Base-by-base conservation (phyloP, 2,329 filamentous ascomycete species). In the Paecilomyces niveus region DNA sequence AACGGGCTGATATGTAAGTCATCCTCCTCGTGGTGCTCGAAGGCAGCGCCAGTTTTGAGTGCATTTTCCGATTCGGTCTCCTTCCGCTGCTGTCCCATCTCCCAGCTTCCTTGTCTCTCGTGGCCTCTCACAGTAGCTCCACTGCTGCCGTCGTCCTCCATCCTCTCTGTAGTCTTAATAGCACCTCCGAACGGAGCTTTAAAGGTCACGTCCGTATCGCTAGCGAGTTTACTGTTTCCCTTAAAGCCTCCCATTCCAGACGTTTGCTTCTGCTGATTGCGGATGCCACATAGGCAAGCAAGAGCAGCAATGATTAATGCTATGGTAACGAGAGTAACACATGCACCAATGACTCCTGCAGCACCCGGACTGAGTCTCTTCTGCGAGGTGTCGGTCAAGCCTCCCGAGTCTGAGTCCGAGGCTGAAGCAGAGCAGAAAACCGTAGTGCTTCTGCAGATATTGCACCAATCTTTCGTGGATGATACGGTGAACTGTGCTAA, bases 101-200 rank as follows among this genome's bases (percentile, higher is more conserved):
- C 83, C 83, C 83, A 85, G 60, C 82, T 85, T 0, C 81, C 82
- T 18, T 80, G 73, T 51, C 82, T 72, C 69, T 84, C 82, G 66
- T 84, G 78, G 1, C 76, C 76, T 15, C 71, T 72, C 21, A 71
- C 67, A 31, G 62, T 55, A 39, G 62, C 55, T 10, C 55, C 62
- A 18, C 58, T 61, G 10, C 59, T 55, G 5, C 57, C 56, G 13
- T 63, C 54, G 26, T 62, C 65, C 39, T 57, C 60, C 21, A 68
- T 62, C 2, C 71, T 65, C 6, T 68, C 68, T 58, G 68, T 69
- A n/a, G 68, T 68, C 50, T 70, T 71, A 56, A 65, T 67, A 9
- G 65, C 74, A 1, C 71, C 76, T 57, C 77, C 76, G 54, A 76
- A 77, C 1, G 76, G 69, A 18, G 64, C 63, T 15, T 62, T 64